Evolutionary conservation across 495 filamentous ascomycete genomes (phyloP).

Genomic region (Amorphotheca resinae): DNA sequence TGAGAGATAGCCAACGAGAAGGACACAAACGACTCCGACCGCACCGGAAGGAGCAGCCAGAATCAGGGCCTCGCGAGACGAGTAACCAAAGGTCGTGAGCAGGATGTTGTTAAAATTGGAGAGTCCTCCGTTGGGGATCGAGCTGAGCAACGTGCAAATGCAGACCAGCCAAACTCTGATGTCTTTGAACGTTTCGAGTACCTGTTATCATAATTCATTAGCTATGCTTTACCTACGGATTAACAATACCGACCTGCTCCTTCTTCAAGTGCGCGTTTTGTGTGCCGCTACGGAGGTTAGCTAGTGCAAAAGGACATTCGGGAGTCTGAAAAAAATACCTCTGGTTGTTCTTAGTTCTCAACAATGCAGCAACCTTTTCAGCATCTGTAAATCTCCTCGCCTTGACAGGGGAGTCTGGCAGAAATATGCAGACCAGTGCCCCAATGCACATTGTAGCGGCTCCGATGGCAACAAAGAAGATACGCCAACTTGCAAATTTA

Average conservation of each 20-base stretch:
- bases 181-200: conserved; percentile 45
- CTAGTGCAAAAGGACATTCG: background rate
- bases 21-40: conserved; percentile 48
- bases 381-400: conserved; percentile 50
- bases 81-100: conserved; percentile 42
- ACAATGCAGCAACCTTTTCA: conserved; percentile 47
- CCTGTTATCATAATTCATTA: conserved; percentile 6
- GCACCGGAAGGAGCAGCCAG: conserved; percentile 52
- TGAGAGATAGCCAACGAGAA: conserved; percentile 46
- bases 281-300: conserved; percentile 33
- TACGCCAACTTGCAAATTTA: conserved; percentile 15
- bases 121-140: conserved; percentile 32
- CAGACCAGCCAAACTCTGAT: conserved; percentile 22
- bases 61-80: conserved; percentile 45
- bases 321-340: conserved; percentile 18
- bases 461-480: conserved; percentile 53
- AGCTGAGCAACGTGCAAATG: conserved; percentile 12
- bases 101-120: conserved; percentile 60
- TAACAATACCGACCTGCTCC: conserved; percentile 44
- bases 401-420: conserved; percentile 61
- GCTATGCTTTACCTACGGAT: background rate
- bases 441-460: conserved; percentile 47
- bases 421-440: conserved; percentile 43
- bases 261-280: conserved; percentile 58
- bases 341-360: conserved; percentile 50